phyloP scores from a whole-genome alignment of 179 eudicot genomes.

The Heliamphora pulchella region DNA sequence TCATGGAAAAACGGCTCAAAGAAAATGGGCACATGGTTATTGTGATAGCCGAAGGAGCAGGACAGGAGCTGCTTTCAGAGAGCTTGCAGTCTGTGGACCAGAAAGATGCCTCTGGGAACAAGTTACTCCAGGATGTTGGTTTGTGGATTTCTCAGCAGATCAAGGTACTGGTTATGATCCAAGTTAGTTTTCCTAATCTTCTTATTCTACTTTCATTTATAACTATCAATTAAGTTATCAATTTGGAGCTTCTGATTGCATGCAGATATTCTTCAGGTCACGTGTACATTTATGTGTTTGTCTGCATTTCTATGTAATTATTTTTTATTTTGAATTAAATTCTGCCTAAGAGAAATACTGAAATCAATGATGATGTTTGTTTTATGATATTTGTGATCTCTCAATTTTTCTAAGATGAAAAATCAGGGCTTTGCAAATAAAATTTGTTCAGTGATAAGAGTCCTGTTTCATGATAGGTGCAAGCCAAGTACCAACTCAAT shows the following conservation, averaged over 20 bases:
- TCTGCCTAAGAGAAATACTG: neutral
- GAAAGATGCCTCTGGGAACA: slow-evolving; percentile 92
- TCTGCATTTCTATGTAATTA: neutral
- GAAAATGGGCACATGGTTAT: slow-evolving; percentile 95
- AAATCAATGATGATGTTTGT: neutral
- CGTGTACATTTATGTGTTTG: neutral
- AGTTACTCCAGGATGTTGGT: slow-evolving; percentile 72
- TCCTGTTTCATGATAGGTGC: neutral
- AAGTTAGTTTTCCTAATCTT: neutral
- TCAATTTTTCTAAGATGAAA: neutral
- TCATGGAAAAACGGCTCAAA: slow-evolving; percentile 59
- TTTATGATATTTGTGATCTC: neutral
- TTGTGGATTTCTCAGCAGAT: slow-evolving; percentile 80
- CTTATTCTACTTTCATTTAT: neutral
- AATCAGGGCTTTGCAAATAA: too few relatives aligned
- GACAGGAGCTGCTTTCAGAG: slow-evolving; percentile 57
- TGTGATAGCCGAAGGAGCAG: slow-evolving; percentile 97
- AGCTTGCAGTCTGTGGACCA: slow-evolving; percentile 31
- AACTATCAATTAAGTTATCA: neutral
- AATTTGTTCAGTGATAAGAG: neutral
- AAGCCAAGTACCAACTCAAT: neutral
- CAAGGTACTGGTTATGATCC: slow-evolving; percentile 41
- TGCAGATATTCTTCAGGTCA: neutral
- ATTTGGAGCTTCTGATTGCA: neutral
- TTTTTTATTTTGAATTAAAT: neutral